Evolutionary conservation across 2,329 filamentous ascomycete genomes (phyloP).

Genomic region (Botrytis elliptica): DNA sequence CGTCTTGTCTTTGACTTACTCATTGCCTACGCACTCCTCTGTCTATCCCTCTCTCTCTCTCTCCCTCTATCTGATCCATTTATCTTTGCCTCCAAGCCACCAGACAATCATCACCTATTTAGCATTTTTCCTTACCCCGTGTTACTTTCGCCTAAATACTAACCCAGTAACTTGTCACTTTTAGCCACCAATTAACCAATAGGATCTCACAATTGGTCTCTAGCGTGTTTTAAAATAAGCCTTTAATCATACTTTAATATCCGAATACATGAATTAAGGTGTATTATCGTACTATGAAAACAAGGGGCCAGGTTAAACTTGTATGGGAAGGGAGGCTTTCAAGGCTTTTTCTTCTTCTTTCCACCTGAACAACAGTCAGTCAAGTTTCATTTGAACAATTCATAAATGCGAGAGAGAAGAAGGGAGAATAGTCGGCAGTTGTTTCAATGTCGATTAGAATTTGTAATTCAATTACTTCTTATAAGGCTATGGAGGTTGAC

Average conservation of each 20-base stretch:
- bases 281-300: constrained; percentile 3
- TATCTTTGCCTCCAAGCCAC: neutral
- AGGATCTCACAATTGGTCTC: neutral
- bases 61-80: neutral
- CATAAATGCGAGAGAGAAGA: neutral
- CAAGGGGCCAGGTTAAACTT: neutral
- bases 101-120: constrained; percentile 10
- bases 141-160: constrained; percentile 8
- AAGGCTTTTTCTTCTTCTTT: neutral
- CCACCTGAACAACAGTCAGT: neutral
- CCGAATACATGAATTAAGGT: neutral
- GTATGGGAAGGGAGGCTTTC: neutral
- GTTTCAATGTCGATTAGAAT: neutral
- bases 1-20: neutral
- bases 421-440: neutral
- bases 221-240: constrained; percentile 16
- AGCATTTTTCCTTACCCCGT: constrained; percentile 9
- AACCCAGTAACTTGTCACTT: constrained; percentile 7
- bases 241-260: constrained; percentile 5
- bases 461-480: neutral
- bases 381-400: neutral
- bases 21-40: neutral
- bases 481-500: too few species aligned
- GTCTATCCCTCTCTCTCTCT: neutral
- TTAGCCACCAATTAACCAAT: constrained; percentile 10